Base-by-base conservation (phyloP, 441 rosid genomes). In the Manihot esculenta region DNA sequence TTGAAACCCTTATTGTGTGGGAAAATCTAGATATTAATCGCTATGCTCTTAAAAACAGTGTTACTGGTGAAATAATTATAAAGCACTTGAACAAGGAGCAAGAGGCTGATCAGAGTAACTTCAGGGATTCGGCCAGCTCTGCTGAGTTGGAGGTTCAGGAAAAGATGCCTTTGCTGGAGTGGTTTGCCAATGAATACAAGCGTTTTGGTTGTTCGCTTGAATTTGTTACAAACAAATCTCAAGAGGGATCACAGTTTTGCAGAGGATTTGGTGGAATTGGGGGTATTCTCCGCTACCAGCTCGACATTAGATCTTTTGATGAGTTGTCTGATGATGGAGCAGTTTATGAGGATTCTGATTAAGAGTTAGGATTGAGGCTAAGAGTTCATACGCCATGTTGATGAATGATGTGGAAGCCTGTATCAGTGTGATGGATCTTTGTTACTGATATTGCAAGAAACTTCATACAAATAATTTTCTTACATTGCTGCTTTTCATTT, bases 221-320 rank as follows among this genome's bases (percentile, higher is more conserved):
- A 64, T 89, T 91, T 56, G 97, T 91, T 68, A 91, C 97, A 45
- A 91, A 91, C 74, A 87, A 91, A 68, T 91, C 97, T 12, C 92
- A 91, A 72, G 93, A 91, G 72, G 97, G 93, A 20, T 91, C 97
- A 17, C 96, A 89, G 69, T 89, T 92, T 72, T 92, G 92, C 79
- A 79, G 97, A 74, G 97, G 97, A 9, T 92, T 92, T 79, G 97
- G 97, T 20, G 96, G 94, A 62, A 89, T 89, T 58, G 97, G 97
- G 11, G 95, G 97, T 38, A 81, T 91, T 71, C 90, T 91, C 70
- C 83, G 95, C 56, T 91, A 91, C 85, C 93, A 88, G 84, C 86
- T 92, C 2, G 94, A 92, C 79, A 81, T 92, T 82, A 84, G 91
- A 72, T 48, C 91, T 0, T 90, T 89, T 26, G 94, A 92, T 72